Base-by-base conservation (phyloP, 2,329 filamentous ascomycete species). In the Fusarium cyanostomum region DNA sequence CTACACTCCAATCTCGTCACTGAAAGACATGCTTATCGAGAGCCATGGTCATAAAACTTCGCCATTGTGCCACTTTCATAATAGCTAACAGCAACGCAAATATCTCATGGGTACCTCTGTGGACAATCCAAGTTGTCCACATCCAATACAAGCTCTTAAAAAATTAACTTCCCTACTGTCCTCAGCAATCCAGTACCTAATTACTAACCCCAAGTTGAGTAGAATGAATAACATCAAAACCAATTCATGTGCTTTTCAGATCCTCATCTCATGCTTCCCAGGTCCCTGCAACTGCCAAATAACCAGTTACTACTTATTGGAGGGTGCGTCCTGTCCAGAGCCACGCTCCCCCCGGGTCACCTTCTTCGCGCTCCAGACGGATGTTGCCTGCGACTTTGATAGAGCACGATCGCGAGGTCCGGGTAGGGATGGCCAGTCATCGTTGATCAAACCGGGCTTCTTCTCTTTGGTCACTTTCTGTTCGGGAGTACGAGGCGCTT, bases 401-500 rank as follows among this genome's bases (percentile, higher is more conserved):
- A 35, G 42, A 5, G 70, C 70, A 8, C 68, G 64, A n/a, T 71
- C 67, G 13, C 69, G 68, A 42, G 70, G 66, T 31, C 52, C 57
- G 24, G 67, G 67, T 33, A 73, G 51, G 7, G 59, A 71, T 16
- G 70, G 71, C 68, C 71, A 74, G 12, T 73, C 66, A 1, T 71
- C 62, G 8, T 52, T 64, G 48, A 64, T 66, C 30, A 70, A 33
- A 1, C 52, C 56, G 30, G 60, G 50, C 21, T 62, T 67, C 42
- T 60, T 62, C 30, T 49, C 35, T 9, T 60, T 64, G 5, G 16
- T 15, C 8, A 9, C 33, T 26, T 30, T 53, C 39, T 37, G 46
- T 10, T 62, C 51, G 11, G 64, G 66, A 4, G 64, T 63, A 26
- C 45, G 53, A 16, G 62, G 64, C n/a, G 39, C 42, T 8, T 27